These are phyloP conservation scores for Hericium coralloides DNA, from an alignment of 768 basidiomycete species.

Conservation along the genomic window DNA sequence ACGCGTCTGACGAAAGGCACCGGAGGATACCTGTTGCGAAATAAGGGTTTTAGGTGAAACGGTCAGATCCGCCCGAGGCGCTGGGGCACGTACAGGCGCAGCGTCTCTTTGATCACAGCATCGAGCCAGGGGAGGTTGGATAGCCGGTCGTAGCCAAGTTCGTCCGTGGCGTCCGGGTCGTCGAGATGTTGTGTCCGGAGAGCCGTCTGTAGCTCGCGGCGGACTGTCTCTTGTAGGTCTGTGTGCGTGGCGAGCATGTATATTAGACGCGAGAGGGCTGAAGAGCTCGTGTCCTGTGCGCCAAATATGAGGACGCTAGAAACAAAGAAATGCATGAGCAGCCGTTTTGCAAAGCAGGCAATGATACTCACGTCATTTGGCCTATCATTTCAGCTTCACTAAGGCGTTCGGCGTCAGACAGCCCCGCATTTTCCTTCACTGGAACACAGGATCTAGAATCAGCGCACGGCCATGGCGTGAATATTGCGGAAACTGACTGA, in stretches of 20 bases:
- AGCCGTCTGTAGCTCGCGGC: conserved; percentile 18
- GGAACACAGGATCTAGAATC: not conserved
- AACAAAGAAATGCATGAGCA: not conserved
- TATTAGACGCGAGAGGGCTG: conserved; percentile 19
- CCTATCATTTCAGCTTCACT: conserved; percentile 28
- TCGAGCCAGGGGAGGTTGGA: conserved; percentile 20
- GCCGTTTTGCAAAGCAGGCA: too few relatives aligned
- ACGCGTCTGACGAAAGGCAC: not conserved
- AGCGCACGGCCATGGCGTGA: not conserved
- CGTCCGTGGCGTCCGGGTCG: conserved; percentile 4
- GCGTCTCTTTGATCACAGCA: conserved; percentile 18
- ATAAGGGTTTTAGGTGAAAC: not conserved
- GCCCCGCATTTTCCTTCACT: conserved; percentile 27
- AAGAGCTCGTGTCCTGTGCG: conserved; percentile 21
- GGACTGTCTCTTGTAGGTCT: conserved; percentile 19
- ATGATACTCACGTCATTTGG: conserved; percentile 22
- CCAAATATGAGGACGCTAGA: not conserved
- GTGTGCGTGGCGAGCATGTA: conserved; percentile 18
- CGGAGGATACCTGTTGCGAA: not conserved
- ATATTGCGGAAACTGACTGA: not conserved
- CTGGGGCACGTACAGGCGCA: conserved; percentile 15
- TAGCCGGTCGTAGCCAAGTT: conserved; percentile 19
- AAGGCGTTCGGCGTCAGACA: conserved; percentile 22
- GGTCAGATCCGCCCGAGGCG: not conserved
- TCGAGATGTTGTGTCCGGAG: not conserved